These are phyloP conservation scores for Protea cynaroides DNA, from an alignment of 164 flowering plant species.

Conservation along the genomic window DNA sequence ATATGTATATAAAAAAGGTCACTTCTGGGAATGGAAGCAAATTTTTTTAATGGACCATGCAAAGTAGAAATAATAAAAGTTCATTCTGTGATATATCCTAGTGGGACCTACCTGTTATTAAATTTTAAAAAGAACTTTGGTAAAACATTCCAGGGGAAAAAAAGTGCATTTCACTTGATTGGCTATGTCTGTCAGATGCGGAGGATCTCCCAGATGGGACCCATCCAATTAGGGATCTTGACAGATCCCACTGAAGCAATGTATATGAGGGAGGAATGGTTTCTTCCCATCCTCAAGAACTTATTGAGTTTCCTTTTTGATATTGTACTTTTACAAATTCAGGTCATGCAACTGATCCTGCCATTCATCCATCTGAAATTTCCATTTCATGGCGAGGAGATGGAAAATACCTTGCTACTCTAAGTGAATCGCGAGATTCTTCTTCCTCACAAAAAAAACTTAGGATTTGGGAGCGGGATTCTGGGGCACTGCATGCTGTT, in stretches of 20 bases:
- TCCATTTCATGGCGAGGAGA: conserved; percentile 91
- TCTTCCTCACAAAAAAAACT: conserved; percentile 41
- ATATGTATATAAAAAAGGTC: too few relatives aligned
- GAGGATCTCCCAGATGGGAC: conserved; percentile 1
- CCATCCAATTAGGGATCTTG: background rate
- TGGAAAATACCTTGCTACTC: conserved; percentile 84
- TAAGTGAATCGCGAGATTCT: conserved; percentile 30
- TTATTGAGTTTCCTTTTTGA: background rate
- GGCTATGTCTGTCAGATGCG: background rate
- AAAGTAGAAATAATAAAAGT: background rate
- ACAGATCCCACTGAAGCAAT: background rate
- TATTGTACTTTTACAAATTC: conserved; percentile 13
- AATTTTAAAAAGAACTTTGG: background rate
- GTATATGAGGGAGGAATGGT: background rate
- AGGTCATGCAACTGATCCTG: conserved; percentile 26
- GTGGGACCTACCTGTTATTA: background rate
- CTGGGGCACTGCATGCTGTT: conserved; percentile 66
- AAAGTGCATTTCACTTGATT: too few relatives aligned
- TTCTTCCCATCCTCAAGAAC: background rate
- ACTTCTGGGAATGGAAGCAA: background rate
- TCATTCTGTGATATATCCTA: background rate
- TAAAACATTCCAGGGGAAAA: background rate
- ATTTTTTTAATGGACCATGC: background rate
- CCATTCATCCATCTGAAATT: conserved; percentile 23
- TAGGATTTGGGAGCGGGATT: conserved; percentile 88